Percentiles rank a stretch among this genome's conserved stretches.
These are phyloP conservation scores for Kazachstania martiniae DNA, from an alignment of 805 yeast genomes.

Conservation along the genomic window DNA sequence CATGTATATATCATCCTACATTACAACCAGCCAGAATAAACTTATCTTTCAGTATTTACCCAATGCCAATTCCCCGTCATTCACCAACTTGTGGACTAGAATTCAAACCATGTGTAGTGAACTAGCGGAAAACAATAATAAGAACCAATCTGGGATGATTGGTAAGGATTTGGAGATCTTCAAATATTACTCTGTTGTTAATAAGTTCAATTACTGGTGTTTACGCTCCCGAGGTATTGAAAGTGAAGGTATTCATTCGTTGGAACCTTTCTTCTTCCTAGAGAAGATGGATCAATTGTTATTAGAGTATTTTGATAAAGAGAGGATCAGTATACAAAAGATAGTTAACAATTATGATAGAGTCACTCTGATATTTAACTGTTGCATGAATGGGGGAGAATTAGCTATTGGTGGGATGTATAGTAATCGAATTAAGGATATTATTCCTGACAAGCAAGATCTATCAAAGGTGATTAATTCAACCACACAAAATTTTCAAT, in stretches of 20 bases:
- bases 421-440: slow-evolving; percentile 45
- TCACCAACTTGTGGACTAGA: slow-evolving; percentile 15
- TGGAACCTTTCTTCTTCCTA: slow-evolving; percentile 45
- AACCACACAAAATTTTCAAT: slow-evolving; percentile 24
- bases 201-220: slow-evolving; percentile 20
- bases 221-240: slow-evolving; percentile 5
- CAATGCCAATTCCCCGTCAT: slow-evolving; percentile 21
- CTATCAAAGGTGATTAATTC: slow-evolving; percentile 28
- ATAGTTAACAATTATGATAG: slow-evolving; percentile 63
- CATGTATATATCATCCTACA: slow-evolving; percentile 24
- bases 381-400: slow-evolving; percentile 66
- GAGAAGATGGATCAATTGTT: slow-evolving; percentile 40
- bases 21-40: slow-evolving; percentile 17
- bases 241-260: not conserved
- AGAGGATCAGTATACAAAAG: slow-evolving; percentile 44
- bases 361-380: slow-evolving; percentile 58
- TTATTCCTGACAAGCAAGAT: slow-evolving; percentile 44
- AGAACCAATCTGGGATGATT: slow-evolving; percentile 8
- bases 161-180: slow-evolving; percentile 16
- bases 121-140: slow-evolving; percentile 2
- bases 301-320: slow-evolving; percentile 44
- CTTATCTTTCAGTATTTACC: slow-evolving; percentile 21
- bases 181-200: slow-evolving; percentile 14
- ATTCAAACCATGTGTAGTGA: slow-evolving; percentile 17
- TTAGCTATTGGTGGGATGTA: slow-evolving; percentile 64